Percentiles rank a stretch among this genome's conserved stretches.
phyloP scores from a whole-genome alignment of 805 yeast genomes.

The Nakazawaea siamensis region DNA sequence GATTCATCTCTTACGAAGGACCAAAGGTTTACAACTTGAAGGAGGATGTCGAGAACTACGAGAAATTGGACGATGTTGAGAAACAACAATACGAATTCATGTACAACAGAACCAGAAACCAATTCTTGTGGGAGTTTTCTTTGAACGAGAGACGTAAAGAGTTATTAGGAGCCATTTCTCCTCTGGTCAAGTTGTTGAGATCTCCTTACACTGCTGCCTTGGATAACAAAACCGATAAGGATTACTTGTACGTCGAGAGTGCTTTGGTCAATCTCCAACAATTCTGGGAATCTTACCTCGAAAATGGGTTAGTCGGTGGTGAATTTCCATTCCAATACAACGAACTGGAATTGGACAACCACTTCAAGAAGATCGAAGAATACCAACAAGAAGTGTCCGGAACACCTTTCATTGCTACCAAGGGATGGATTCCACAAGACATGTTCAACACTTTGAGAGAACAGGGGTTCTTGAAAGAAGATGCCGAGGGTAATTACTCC shows the following conservation, averaged over 20 bases:
- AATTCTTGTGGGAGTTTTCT: conserved; percentile 77
- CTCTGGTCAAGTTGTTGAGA: conserved; percentile 64
- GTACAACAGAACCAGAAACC: conserved; percentile 85
- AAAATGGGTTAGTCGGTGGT: conserved; percentile 45
- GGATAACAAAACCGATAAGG: conserved; percentile 50
- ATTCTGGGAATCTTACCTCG: conserved; percentile 61
- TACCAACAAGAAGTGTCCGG: conserved; percentile 63
- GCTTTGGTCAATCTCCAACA: conserved; percentile 56
- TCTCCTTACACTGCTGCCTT: conserved; percentile 54
- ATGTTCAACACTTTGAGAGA: conserved; percentile 67
- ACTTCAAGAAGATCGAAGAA: conserved; percentile 47
- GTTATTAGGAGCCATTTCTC: conserved; percentile 77
- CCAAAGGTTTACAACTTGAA: conserved; percentile 73
- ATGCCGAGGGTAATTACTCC: conserved; percentile 47
- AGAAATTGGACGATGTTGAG: conserved; percentile 59
- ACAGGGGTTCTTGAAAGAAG: conserved; percentile 59
- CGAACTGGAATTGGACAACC: conserved; percentile 50
- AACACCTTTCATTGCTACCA: conserved; percentile 81
- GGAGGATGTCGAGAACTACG: conserved; percentile 68
- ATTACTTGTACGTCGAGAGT: conserved; percentile 56
- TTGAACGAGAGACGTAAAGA: conserved; percentile 57
- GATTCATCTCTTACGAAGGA: conserved; percentile 81
- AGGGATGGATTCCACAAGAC: conserved; percentile 95
- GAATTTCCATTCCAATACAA: conserved; percentile 55
- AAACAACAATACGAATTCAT: conserved; percentile 79